phyloP scores from a whole-genome alignment of 192 early-diverging fungal genomes.

The Podila minutissima region DNA sequence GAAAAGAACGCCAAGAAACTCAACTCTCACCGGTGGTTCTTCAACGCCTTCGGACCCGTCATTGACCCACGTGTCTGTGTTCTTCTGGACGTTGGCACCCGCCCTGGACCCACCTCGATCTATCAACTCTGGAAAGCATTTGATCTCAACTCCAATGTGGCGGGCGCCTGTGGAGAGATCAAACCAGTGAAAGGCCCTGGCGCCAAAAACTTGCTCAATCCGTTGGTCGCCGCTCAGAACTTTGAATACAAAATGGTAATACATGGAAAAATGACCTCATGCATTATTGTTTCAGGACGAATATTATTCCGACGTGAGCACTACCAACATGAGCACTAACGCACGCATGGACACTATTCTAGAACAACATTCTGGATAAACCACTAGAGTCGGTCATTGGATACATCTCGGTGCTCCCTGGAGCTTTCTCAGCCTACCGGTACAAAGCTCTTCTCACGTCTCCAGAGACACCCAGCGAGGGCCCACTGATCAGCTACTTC shows the following conservation, averaged over 20 bases:
- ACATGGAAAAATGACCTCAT: neutral
- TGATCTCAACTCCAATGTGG: conserved; percentile 75
- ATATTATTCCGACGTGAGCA: no score
- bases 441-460: conserved; percentile 74
- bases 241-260: conserved; percentile 81
- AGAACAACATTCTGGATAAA: conserved; percentile 80
- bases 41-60: conserved; percentile 69
- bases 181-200: conserved; percentile 61
- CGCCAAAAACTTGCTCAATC: conserved; percentile 73
- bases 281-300: neutral
- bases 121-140: conserved; percentile 88
- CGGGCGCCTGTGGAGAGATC: conserved; percentile 89
- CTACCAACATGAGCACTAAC: no score
- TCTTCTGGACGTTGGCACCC: conserved; percentile 84
- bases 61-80: conserved; percentile 68
- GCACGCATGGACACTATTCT: neutral
- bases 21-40: conserved; percentile 80
- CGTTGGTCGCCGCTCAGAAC: conserved; percentile 84
- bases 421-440: conserved; percentile 85
- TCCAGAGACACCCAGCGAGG: conserved; percentile 57
- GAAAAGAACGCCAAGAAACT: conserved; percentile 92
- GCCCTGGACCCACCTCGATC: conserved; percentile 74
- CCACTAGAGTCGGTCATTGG: conserved; percentile 85
- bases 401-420: conserved; percentile 86
- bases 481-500: conserved; percentile 79